These are phyloP conservation scores for Fusarium nematophilum DNA, from an alignment of 2,329 filamentous ascomycete species.

Conservation along the genomic window DNA sequence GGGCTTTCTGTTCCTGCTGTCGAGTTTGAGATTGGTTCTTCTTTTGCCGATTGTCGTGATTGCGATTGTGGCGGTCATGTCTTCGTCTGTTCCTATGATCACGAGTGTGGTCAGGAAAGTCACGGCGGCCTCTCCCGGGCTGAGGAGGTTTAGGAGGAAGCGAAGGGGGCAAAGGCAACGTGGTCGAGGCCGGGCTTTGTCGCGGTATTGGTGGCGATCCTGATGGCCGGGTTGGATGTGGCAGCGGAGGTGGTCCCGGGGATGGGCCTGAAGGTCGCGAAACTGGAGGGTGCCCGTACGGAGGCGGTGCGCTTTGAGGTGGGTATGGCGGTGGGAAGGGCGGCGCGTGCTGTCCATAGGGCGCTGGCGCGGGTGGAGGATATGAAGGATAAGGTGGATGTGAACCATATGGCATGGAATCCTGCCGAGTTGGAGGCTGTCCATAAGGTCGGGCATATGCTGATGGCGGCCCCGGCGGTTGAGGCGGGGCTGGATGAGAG, in stretches of 20 bases:
- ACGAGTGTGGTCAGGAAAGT: conserved; percentile 43
- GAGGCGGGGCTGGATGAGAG: conserved; percentile 25
- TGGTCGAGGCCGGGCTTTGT: conserved; percentile 24
- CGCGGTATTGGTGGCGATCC: conserved; percentile 30
- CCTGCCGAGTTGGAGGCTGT: conserved; percentile 30
- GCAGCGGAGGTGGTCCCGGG: conserved; percentile 23
- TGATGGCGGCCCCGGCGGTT: conserved; percentile 25
- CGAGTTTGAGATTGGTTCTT: conserved; percentile 37
- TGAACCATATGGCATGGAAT: conserved; percentile 32
- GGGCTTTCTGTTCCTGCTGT: conserved; percentile 42
- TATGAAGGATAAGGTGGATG: conserved; percentile 36
- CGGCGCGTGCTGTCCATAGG: conserved; percentile 34
- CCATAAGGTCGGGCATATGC: conserved; percentile 40
- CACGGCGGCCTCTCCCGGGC: conserved; percentile 41
- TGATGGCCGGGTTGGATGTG: conserved; percentile 25
- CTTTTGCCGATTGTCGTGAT: conserved; percentile 45
- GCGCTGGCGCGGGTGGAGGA: conserved; percentile 28
- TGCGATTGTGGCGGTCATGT: conserved; percentile 47
- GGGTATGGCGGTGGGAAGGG: conserved; percentile 38
- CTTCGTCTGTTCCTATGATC: conserved; percentile 48
- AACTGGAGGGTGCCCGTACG: conserved; percentile 30
- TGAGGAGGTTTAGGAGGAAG: conserved; percentile 50
- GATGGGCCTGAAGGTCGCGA: conserved; percentile 24
- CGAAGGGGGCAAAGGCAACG: conserved; percentile 37
- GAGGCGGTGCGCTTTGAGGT: conserved; percentile 32